These are phyloP conservation scores for Puccinia novopanici DNA, from an alignment of 1,284 basidiomycete species.

Conservation along the genomic window DNA sequence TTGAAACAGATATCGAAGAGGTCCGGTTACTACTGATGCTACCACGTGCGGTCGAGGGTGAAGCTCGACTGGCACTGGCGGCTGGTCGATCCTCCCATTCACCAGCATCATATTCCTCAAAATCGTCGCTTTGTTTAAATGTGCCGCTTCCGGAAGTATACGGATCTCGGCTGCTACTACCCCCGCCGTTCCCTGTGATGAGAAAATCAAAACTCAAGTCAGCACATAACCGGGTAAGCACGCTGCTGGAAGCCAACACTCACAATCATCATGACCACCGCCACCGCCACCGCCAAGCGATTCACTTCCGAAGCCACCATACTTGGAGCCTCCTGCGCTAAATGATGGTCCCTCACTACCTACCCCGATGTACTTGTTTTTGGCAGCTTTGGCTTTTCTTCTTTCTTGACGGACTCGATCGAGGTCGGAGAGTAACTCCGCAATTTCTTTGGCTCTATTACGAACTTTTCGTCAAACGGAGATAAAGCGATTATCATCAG, in stretches of 20 bases:
- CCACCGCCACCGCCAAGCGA: conserved; percentile 63
- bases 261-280: conserved; percentile 62
- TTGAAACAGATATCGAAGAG: conserved; percentile 54
- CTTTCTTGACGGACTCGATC: conserved; percentile 86
- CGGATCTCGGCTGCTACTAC: conserved; percentile 51
- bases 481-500: not conserved
- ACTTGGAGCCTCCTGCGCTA: conserved; percentile 63
- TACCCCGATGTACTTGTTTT: conserved; percentile 82
- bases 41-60: conserved; percentile 52
- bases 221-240: conserved; percentile 66
- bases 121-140: conserved; percentile 63
- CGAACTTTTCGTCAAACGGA: conserved; percentile 67
- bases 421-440: conserved; percentile 83
- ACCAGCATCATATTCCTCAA: conserved; percentile 95
- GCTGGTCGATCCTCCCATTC: conserved; percentile 73
- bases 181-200: conserved; percentile 43
- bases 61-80: conserved; percentile 55
- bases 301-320: conserved; percentile 81
- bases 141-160: conserved; percentile 55
- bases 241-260: conserved; percentile 55
- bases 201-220: conserved; percentile 46
- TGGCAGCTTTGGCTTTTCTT: conserved; percentile 89
- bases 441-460: conserved; percentile 88
- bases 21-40: conserved; percentile 53
- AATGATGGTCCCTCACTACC: conserved; percentile 77